These are phyloP conservation scores for Fistulifera solaris DNA, from an alignment of 108 stramenopile genomes.

Conservation along the genomic window DNA sequence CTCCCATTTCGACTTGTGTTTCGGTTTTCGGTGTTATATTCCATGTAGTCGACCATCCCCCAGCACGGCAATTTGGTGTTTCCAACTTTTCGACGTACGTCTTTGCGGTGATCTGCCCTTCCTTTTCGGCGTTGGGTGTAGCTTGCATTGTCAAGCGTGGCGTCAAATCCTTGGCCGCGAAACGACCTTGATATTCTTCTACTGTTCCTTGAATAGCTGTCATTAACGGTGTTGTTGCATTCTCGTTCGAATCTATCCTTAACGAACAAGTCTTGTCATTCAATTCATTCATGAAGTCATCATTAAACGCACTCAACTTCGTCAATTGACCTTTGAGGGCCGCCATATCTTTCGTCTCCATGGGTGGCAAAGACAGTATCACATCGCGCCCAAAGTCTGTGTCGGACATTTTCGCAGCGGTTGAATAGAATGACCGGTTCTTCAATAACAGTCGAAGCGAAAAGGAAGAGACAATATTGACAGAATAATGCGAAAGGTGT, in stretches of 20 bases:
- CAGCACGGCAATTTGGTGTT: neutral
- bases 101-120: neutral
- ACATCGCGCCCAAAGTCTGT: neutral
- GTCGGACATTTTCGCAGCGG: slow-evolving; percentile 13
- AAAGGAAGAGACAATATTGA: no score
- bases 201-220: neutral
- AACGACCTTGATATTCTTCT: neutral
- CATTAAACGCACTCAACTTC: neutral
- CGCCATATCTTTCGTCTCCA: neutral
- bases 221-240: neutral
- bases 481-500: no score
- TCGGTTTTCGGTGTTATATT: neutral
- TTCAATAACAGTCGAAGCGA: no score
- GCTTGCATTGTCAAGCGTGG: no score
- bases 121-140: neutral
- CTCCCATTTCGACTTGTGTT: neutral
- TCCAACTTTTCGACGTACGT: neutral
- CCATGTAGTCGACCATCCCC: neutral
- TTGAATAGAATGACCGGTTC: neutral
- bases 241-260: neutral
- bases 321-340: neutral
- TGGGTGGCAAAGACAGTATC: neutral
- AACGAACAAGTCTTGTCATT: neutral
- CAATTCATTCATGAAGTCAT: neutral
- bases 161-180: neutral